Percentiles rank a stretch among this genome's conserved stretches.
phyloP scores from a whole-genome alignment of 2,329 filamentous ascomycete species.

The Aureobasidium sp. region DNA sequence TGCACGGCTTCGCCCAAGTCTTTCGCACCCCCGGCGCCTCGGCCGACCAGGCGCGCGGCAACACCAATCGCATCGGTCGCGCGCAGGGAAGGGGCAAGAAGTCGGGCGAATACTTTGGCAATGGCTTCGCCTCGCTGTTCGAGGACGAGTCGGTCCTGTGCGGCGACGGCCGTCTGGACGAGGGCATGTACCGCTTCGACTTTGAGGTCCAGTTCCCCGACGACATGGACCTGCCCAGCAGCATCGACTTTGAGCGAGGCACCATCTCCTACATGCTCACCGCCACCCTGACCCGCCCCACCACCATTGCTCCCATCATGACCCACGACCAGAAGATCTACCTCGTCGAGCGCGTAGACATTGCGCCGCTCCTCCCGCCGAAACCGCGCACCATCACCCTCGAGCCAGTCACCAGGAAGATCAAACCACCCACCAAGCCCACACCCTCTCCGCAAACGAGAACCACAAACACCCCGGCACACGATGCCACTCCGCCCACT shows the following conservation, averaged over 20 bases:
- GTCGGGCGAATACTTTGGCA: conserved; percentile 57
- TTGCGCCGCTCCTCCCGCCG: conserved; percentile 66
- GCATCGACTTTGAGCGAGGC: conserved; percentile 96
- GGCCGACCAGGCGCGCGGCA: conserved; percentile 46
- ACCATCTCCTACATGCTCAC: conserved; percentile 88
- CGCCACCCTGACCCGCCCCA: conserved; percentile 81
- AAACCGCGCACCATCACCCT: conserved; percentile 78
- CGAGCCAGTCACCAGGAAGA: conserved; percentile 71
- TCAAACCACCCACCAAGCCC: conserved; percentile 52
- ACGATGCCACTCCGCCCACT: not conserved
- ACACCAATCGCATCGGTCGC: conserved; percentile 42
- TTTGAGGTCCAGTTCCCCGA: conserved; percentile 66
- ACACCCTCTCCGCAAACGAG: conserved; percentile 18
- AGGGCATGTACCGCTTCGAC: conserved; percentile 72
- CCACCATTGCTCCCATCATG: conserved; percentile 71
- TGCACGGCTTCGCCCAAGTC: conserved; percentile 74
- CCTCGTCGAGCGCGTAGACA: conserved; percentile 75
- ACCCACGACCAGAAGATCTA: conserved; percentile 76
- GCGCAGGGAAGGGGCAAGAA: conserved; percentile 46
- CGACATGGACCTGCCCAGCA: conserved; percentile 68
- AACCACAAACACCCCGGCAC: conserved; percentile 23
- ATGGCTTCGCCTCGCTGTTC: conserved; percentile 73
- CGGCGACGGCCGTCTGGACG: conserved; percentile 67
- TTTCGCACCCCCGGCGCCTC: conserved; percentile 61
- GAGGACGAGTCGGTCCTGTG: conserved; percentile 76